These are phyloP conservation scores for Stylonectria norvegica DNA, from an alignment of 2,329 filamentous ascomycete species.

Conservation along the genomic window DNA sequence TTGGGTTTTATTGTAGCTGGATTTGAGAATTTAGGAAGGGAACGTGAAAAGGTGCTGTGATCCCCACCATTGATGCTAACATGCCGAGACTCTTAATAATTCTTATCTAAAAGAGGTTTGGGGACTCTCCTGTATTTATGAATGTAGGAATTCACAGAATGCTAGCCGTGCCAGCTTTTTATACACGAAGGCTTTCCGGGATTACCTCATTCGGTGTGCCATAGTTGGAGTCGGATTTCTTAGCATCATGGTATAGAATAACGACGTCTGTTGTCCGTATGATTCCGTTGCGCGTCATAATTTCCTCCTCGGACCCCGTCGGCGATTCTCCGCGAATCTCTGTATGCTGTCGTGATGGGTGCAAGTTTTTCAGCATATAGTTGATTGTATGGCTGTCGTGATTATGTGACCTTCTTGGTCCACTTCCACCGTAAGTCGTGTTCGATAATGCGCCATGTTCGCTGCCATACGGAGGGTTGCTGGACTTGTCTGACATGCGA, in stretches of 20 bases:
- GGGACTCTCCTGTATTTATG: too few relatives aligned
- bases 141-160: too few relatives aligned
- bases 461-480: slow-evolving; percentile 9
- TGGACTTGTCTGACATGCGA: slow-evolving; percentile 13
- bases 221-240: slow-evolving; percentile 5
- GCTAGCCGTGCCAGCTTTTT: too few relatives aligned
- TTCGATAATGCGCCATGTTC: slow-evolving; percentile 4
- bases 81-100: too few relatives aligned
- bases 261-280: slow-evolving; percentile 34
- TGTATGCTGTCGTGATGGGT: slow-evolving; percentile 19
- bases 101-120: too few relatives aligned
- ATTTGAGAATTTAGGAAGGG: too few relatives aligned
- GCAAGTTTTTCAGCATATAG: slow-evolving; percentile 23
- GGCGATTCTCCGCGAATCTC: slow-evolving; percentile 35
- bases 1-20: too few relatives aligned
- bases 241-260: slow-evolving; percentile 20
- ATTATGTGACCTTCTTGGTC: slow-evolving; percentile 12
- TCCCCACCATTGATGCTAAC: too few relatives aligned
- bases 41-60: too few relatives aligned
- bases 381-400: slow-evolving; percentile 14
- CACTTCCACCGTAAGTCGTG: slow-evolving; percentile 8
- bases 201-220: background rate
- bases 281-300: slow-evolving; percentile 40
- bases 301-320: slow-evolving; percentile 36
- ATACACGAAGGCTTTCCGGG: background rate